Base-by-base conservation (phyloP, 768 basidiomycete species). In the Paxillus ammoniavirescens region DNA sequence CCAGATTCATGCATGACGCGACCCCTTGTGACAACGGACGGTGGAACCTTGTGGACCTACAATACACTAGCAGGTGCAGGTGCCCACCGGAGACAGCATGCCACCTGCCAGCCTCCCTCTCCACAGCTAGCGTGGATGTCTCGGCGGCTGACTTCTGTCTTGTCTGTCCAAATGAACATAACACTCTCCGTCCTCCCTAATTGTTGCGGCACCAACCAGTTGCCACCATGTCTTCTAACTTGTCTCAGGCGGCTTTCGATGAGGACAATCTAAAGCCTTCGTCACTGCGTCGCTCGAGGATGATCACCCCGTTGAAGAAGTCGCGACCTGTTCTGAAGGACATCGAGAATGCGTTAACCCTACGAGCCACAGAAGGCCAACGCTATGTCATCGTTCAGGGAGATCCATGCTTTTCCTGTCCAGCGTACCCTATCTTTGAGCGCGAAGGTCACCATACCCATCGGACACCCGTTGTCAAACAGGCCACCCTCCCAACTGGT, bases 71-170 rank as follows among this genome's bases (percentile, higher is more conserved):
- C 26, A 26, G 6, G 4, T 26, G 13, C 14, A n/a, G 2, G 10
- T 38, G 12, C n/a, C 8, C 5, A 38, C 18, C 21, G 23, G 15
- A 21, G 17, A 7, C 42, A 26, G 17, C 15, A 42, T 42, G 14
- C 42, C 42, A 42, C 8, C 12, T 42, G 42, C 13, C 42, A 42
- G 42, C 42, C 42, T 42, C 42, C 42, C 21, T 43, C 4, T 17
- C 14, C 21, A 26, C 21, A 14, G 15, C 42, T 8, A 8, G 23
- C 21, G 2, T n/a, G 47, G 26, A 15, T 6, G 4, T n/a, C 15
- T 26, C 4, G 7, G 48, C 33, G 63, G 63, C 64, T 66, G 64
- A 61, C 64, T 50, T 47, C 48, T 30, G 21, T 30, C 10, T 21
- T 18, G 4, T 45, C 49, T 42, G 28, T 47, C 53, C 33, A 13